These are phyloP conservation scores for Cryphonectria japonica DNA, from an alignment of 2,329 filamentous ascomycete genomes.

Conservation along the genomic window DNA sequence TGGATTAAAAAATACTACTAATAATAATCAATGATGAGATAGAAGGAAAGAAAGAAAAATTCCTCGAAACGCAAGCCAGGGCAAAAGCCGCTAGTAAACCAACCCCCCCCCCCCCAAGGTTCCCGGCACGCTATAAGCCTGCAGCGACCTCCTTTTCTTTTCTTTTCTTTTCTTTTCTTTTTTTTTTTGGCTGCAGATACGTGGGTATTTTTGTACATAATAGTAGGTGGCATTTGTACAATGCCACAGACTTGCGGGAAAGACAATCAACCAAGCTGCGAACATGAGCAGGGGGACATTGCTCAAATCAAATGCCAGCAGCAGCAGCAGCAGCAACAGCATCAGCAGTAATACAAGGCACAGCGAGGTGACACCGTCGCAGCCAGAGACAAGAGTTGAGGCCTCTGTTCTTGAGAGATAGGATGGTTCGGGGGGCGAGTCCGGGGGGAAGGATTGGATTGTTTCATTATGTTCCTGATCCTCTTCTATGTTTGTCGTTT, in stretches of 20 bases:
- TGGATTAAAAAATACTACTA: no score
- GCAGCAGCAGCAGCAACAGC: not conserved
- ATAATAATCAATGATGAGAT: not conserved
- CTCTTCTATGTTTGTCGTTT: not conserved
- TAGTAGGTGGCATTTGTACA: no score
- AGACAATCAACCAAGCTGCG: not conserved
- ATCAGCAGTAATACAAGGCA: not conserved
- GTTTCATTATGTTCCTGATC: constrained; percentile 9
- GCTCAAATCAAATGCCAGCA: no score
- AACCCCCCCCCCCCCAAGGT: no score
- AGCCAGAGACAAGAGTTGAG: not conserved
- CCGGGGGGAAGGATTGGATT: not conserved
- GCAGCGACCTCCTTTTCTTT: no score
- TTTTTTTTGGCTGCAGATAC: no score
- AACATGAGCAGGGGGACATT: no score
- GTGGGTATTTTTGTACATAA: no score
- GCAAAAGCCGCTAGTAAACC: not conserved
- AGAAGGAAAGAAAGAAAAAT: not conserved
- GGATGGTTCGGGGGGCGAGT: not conserved
- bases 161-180: no score
- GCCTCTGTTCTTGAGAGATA: no score
- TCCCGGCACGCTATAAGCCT: no score
- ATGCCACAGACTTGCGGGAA: not conserved
- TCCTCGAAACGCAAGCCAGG: not conserved
- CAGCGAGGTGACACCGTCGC: not conserved